phyloP scores from a whole-genome alignment of 2,329 filamentous ascomycete species.

The Aureobasidium sp. region DNA sequence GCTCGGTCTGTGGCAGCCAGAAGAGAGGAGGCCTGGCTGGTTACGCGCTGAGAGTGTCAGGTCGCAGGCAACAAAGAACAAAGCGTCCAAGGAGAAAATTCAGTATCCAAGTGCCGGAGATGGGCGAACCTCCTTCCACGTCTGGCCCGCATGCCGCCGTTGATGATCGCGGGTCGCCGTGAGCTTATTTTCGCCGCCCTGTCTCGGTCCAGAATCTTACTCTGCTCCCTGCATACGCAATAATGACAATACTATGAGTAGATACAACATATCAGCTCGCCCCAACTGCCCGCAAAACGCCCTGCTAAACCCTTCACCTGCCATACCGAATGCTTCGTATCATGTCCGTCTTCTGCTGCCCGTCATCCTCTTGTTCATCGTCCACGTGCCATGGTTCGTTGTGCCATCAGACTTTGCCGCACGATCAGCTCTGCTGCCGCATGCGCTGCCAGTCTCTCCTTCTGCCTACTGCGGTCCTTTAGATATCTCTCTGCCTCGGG shows the following conservation, averaged over 20 bases:
- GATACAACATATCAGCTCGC: not conserved
- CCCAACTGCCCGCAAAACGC: not conserved
- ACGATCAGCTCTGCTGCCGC: constrained; percentile 93
- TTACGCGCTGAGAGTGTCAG: not conserved
- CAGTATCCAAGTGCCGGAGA: not conserved
- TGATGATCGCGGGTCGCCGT: constrained; percentile 2
- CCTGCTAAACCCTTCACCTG: constrained; percentile 5
- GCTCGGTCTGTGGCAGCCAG: not conserved
- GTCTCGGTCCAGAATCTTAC: no score
- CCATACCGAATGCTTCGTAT: not conserved
- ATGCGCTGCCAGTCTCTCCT: constrained; percentile 83
- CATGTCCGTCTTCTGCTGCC: not conserved
- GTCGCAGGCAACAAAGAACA: not conserved
- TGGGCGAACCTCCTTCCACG: not conserved
- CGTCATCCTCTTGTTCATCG: not conserved
- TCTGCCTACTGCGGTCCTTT: constrained; percentile 84
- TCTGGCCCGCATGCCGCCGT: not conserved
- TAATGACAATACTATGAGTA: constrained; percentile 4
- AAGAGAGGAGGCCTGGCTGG: not conserved
- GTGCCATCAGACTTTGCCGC: constrained; percentile 72
- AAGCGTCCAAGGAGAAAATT: not conserved
- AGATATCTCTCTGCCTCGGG: constrained; percentile 84
- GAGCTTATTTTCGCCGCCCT: not conserved
- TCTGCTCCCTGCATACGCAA: not conserved
- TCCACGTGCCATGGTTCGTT: constrained; percentile 16